phyloP scores from a whole-genome alignment of 1,284 basidiomycete species.

The Coriolopsis trogii region DNA sequence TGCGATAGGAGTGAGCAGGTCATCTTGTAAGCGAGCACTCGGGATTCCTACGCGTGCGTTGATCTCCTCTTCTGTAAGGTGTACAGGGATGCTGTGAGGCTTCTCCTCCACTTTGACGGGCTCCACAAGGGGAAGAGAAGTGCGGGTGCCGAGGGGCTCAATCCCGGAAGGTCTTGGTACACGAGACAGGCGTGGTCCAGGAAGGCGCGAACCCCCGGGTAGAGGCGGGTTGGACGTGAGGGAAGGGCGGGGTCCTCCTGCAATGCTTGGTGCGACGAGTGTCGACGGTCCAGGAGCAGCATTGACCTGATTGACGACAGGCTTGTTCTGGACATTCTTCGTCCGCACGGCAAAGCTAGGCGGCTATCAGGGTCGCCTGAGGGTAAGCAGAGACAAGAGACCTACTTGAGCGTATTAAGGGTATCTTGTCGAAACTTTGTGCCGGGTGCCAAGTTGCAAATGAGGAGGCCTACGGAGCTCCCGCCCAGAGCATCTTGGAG shows the following conservation, averaged over 20 bases:
- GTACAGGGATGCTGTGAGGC: constrained; percentile 13
- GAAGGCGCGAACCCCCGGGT: constrained; percentile 8
- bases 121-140: constrained; percentile 13
- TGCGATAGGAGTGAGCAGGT: not conserved
- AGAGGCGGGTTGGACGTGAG: not conserved
- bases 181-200: constrained; percentile 33
- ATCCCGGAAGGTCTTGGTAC: constrained; percentile 33
- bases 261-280: too few species aligned
- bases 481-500: constrained; percentile 87
- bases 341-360: constrained; percentile 78
- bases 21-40: too few species aligned
- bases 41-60: constrained; percentile 37
- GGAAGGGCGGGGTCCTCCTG: too few species aligned
- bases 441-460: constrained; percentile 84
- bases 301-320: constrained; percentile 59
- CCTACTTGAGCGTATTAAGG: constrained; percentile 81
- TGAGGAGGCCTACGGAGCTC: constrained; percentile 71
- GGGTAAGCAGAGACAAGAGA: too few species aligned
- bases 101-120: constrained; percentile 1
- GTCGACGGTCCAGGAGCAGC: constrained; percentile 57
- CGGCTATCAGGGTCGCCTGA: too few species aligned
- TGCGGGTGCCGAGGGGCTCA: constrained; percentile 16
- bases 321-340: constrained; percentile 80
- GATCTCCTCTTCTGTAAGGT: constrained; percentile 67
- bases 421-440: constrained; percentile 80